These are phyloP conservation scores for Moricandia moricandioides DNA, from an alignment of 345 rosid species.

Conservation along the genomic window DNA sequence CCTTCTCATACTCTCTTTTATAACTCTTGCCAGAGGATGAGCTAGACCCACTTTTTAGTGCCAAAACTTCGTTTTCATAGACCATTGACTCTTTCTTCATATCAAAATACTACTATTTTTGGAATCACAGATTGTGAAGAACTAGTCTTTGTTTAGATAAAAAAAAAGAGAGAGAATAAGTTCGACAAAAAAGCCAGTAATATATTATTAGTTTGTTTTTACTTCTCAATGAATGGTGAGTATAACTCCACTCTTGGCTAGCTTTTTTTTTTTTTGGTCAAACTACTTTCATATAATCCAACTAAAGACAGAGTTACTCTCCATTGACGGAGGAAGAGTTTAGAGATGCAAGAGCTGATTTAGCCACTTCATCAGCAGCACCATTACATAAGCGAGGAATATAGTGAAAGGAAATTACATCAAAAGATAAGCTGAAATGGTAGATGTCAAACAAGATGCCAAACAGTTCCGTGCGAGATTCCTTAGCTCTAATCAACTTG, in stretches of 20 bases:
- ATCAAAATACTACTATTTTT: not conserved
- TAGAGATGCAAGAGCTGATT: too few species aligned
- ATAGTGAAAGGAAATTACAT: too few species aligned
- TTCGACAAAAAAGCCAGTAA: not conserved
- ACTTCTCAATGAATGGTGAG: not conserved
- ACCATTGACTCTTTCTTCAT: slow-evolving; percentile 37
- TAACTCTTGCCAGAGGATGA: slow-evolving; percentile 5
- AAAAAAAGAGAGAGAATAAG: not conserved
- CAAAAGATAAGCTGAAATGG: too few species aligned
- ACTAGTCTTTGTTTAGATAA: not conserved
- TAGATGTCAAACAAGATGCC: too few species aligned
- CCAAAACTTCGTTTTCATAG: slow-evolving; percentile 24
- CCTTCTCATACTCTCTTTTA: not conserved
- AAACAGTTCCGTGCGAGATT: too few species aligned
- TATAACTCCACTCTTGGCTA: not conserved
- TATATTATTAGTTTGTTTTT: not conserved
- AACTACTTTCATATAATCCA: too few species aligned
- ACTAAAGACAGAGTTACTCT: too few species aligned
- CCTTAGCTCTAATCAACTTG: too few species aligned
- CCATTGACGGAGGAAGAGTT: too few species aligned
- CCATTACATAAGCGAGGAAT: too few species aligned
- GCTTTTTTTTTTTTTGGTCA: too few species aligned
- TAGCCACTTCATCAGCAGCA: too few species aligned
- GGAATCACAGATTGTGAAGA: not conserved
- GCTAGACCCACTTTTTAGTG: slow-evolving; percentile 27